phyloP scores from a whole-genome alignment of 768 basidiomycete species.

The Phylloporus sp. region DNA sequence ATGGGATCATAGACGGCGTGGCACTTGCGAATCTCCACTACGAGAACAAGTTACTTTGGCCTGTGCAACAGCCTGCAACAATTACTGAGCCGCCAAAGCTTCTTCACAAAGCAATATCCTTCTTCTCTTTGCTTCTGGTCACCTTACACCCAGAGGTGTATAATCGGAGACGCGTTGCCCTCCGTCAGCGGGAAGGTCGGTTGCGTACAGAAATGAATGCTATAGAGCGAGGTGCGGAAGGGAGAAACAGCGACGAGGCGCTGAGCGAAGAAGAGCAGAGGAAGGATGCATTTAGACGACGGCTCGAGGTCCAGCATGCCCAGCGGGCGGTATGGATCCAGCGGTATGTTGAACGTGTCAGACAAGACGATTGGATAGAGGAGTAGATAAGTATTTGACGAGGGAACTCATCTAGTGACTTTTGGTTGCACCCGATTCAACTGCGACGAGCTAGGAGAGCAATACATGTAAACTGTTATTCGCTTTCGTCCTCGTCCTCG shows the following conservation, averaged over 20 bases:
- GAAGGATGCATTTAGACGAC: conserved; percentile 31
- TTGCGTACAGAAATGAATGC: conserved; percentile 60
- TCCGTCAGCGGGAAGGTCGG: conserved; percentile 60
- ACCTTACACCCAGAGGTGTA: conserved; percentile 73
- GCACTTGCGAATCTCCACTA: conserved; percentile 52
- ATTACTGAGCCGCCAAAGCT: conserved; percentile 40
- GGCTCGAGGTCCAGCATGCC: conserved; percentile 45
- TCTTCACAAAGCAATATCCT: conserved; percentile 46
- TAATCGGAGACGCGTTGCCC: conserved; percentile 56
- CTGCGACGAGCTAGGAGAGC: neutral
- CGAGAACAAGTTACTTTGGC: conserved; percentile 51
- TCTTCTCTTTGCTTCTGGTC: conserved; percentile 50
- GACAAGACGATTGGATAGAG: conserved; percentile 64
- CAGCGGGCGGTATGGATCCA: conserved; percentile 58
- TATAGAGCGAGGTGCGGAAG: conserved; percentile 23
- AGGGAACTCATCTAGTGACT: no score
- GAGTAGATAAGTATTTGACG: conserved; percentile 35
- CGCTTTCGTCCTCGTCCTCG: conserved; percentile 49
- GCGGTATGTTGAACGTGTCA: conserved; percentile 60
- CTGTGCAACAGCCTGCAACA: conserved; percentile 15
- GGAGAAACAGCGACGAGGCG: conserved; percentile 28
- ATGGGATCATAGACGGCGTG: conserved; percentile 43
- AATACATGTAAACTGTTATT: conserved; percentile 20
- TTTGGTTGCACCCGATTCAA: neutral
- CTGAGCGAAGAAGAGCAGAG: conserved; percentile 31